Conservation (phyloP, 306 rosid genomes). For the Sphenostylis stenocarpa region DNA sequence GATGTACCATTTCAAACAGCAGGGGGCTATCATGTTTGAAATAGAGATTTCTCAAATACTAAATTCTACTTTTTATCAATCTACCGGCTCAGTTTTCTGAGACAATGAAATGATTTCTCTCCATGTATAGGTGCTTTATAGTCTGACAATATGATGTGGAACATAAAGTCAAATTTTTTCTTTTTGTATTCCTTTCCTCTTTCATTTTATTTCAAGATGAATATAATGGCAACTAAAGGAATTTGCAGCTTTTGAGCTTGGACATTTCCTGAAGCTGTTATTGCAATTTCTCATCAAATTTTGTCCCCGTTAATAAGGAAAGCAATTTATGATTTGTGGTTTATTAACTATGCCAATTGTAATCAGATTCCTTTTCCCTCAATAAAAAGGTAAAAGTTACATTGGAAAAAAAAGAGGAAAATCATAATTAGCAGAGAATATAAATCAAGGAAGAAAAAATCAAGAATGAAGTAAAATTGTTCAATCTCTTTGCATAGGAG, state of each 20-base stretch:
- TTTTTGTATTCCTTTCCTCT: background rate
- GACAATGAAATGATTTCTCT: background rate
- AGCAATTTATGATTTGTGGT: background rate
- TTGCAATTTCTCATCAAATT: background rate
- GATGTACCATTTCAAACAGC: slow-evolving; percentile 9
- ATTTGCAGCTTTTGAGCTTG: background rate
- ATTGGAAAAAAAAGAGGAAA: background rate
- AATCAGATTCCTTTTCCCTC: background rate
- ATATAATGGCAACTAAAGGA: background rate
- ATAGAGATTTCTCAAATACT: background rate
- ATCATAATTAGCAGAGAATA: background rate
- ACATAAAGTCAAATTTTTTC: background rate
- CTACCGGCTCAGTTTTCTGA: background rate
- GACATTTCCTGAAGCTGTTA: background rate
- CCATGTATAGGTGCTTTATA: background rate
- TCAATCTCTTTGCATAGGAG: background rate
- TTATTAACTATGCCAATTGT: background rate
- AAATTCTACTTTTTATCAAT: background rate
- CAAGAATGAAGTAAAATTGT: background rate
- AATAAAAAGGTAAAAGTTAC: background rate
- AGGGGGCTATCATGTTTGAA: background rate
- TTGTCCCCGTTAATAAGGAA: background rate
- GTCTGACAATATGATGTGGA: background rate
- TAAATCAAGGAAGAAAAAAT: too few relatives aligned
- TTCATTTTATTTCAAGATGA: background rate